Evolutionary conservation across 257 asterid species (phyloP).

Genomic region (Solanum sejunctum): DNA sequence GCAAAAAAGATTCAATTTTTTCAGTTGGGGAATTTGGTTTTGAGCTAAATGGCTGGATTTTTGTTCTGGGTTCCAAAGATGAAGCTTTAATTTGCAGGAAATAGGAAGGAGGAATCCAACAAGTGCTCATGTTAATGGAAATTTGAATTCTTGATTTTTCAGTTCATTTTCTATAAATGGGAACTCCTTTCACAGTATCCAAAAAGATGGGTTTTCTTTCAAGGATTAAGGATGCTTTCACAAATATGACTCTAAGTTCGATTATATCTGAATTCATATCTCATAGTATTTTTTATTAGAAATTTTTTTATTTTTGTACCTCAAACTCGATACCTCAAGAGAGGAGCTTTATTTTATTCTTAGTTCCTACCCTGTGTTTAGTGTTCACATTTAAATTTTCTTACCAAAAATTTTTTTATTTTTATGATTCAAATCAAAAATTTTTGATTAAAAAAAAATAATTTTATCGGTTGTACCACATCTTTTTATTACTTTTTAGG

Average conservation of each 20-base stretch:
- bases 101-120: slow-evolving; percentile 8
- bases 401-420: no score
- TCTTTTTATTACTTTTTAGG: no score
- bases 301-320: no score
- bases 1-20: slow-evolving; percentile 26
- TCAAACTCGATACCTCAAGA: no score
- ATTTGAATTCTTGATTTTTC: slow-evolving; percentile 22
- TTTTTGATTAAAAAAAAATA: accelerated
- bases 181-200: not conserved
- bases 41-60: not conserved
- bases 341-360: no score
- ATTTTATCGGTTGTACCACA: no score
- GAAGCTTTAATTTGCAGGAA: slow-evolving; percentile 5
- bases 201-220: not conserved
- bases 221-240: no score
- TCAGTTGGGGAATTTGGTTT: slow-evolving; percentile 4
- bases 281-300: no score
- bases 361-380: accelerated
- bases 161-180: not conserved
- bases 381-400: no score
- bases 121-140: slow-evolving; percentile 5
- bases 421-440: accelerated
- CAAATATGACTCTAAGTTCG: no score
- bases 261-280: no score
- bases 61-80: not conserved